Base-by-base conservation (phyloP, 176 grass and related monocot genomes). In the Stipa capillata region DNA sequence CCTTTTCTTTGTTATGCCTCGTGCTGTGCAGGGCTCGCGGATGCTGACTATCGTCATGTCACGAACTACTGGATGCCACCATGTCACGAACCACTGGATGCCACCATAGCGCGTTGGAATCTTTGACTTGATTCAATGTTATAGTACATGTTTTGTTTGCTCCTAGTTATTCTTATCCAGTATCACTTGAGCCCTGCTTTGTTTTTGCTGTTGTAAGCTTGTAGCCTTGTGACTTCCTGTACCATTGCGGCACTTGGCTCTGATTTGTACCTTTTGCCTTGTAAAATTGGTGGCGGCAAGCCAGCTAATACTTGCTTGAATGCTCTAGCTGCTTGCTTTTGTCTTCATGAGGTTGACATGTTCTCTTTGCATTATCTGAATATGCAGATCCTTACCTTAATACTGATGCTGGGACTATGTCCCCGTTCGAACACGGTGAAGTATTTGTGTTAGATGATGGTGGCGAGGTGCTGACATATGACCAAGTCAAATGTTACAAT, bases 391-490 rank as follows among this genome's bases (percentile, higher is more conserved):
- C 88, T 62, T 90, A 90, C 47, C 88, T 90, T 68, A 90, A 90
- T 70, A 90, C 75, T 0, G 88, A 90, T 90, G 88, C 88, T 76
- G 88, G 88, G 20, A 90, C 88, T 44, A 90, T 90, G 88, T 90
- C 88, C 17, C 88, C 88, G 14, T 90, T 90, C 0, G 88, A 90
- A 69, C 88, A 90, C 64, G 88, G 88, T 31, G 88, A 90, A 87
- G 84, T 90, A 9, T 90, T 90, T 17, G 88, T 90, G 60, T 79
- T 90, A 53, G 88, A 90, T 84, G 88, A 90, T 90, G 88, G 88
- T 80, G 88, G 88, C 7, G 88, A 90, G 88, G 88, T 90, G 80
- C 43, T 75, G 42, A 62, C 50, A 68, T 56, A 64, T 32, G 8
- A 64, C 39, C 34, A 74, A 78, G 62, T 84, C 23, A 63, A 69